These are phyloP conservation scores for Xanthoceras sorbifolium DNA, from an alignment of 345 rosid genomes.

Conservation along the genomic window DNA sequence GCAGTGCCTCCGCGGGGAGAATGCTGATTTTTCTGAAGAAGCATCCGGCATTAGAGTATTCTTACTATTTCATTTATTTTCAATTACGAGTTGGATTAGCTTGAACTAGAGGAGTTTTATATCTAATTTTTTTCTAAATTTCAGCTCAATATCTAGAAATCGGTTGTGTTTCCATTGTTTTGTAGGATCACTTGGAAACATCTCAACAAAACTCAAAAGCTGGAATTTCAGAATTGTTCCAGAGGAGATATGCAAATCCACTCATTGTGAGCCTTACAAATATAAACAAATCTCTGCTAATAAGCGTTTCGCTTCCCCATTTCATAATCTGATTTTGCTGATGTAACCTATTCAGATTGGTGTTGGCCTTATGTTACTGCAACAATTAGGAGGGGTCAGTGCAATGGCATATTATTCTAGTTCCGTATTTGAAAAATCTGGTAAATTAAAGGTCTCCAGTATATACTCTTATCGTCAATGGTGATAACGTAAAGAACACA, in stretches of 20 bases:
- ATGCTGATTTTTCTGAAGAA: conserved; percentile 52
- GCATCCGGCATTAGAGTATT: conserved; percentile 50
- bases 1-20: conserved; percentile 49
- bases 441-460: conserved; percentile 25
- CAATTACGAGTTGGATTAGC: not conserved
- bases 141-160: no score
- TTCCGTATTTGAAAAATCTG: conserved; percentile 50
- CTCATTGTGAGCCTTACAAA: conserved; percentile 34
- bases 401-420: conserved; percentile 45
- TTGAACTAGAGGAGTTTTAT: not conserved
- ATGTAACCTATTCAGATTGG: conserved; percentile 41
- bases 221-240: conserved; percentile 37
- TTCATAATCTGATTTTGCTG: not conserved
- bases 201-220: conserved; percentile 26
- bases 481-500: not conserved
- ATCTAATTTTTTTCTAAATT: no score
- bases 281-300: not conserved
- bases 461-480: not conserved
- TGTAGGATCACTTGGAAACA: conserved; percentile 34
- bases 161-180: no score
- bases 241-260: conserved; percentile 40
- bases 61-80: no score
- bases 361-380: conserved; percentile 62
- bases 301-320: not conserved
- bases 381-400: conserved; percentile 54